phyloP scores from a whole-genome alignment of 2,329 filamentous ascomycete genomes.

The Byssochlamys sp. region DNA sequence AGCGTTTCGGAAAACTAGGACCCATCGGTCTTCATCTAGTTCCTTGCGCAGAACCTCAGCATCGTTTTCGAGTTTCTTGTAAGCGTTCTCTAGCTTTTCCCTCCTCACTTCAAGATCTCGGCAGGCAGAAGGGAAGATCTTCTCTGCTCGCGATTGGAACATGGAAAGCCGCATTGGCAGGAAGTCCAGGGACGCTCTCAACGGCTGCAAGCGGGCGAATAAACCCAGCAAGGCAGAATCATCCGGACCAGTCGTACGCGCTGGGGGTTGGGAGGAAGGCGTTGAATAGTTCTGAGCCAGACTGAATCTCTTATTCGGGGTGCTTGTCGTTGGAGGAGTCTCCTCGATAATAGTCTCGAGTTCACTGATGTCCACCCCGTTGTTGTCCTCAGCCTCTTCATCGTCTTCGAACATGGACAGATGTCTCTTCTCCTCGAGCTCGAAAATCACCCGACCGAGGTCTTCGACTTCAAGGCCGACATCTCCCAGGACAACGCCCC shows the following conservation, averaged over 20 bases:
- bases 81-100: conserved; percentile 67
- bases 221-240: conserved; percentile 80
- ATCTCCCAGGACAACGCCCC: conserved; percentile 85
- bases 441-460: conserved; percentile 72
- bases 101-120: conserved; percentile 73
- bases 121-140: conserved; percentile 79
- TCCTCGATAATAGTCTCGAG: conserved; percentile 91
- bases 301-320: conserved; percentile 57
- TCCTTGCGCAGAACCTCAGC: conserved; percentile 83
- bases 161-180: conserved; percentile 85
- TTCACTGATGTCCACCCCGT: conserved; percentile 68
- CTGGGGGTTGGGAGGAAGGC: conserved; percentile 29
- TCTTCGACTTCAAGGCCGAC: conserved; percentile 82
- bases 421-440: conserved; percentile 94
- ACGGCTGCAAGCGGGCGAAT: conserved; percentile 88
- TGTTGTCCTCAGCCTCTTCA: conserved; percentile 44
- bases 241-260: conserved; percentile 53
- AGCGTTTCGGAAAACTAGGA: conserved; percentile 87
- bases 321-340: conserved; percentile 51
- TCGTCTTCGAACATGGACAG: conserved; percentile 56
- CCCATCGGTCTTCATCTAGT: conserved; percentile 89
- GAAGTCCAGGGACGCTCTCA: conserved; percentile 88
- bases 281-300: conserved; percentile 52
- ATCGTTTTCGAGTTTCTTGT: conserved; percentile 79
- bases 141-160: conserved; percentile 68